These are phyloP conservation scores for Talaromyces funiculosus DNA, from an alignment of 2,329 filamentous ascomycete genomes.

Conservation along the genomic window DNA sequence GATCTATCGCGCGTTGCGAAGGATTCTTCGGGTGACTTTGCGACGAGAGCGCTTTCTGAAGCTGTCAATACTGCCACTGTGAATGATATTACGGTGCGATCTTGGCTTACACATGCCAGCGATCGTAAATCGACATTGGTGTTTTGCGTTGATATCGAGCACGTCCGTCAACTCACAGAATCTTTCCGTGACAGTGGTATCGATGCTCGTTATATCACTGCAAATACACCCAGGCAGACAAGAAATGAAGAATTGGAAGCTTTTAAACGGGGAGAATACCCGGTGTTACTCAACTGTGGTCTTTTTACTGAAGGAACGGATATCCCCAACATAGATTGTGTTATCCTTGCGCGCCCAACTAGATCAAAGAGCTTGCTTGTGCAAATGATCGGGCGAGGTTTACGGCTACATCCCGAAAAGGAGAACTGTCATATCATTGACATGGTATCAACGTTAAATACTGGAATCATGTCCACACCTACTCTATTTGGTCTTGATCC, in stretches of 20 bases:
- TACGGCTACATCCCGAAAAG: slow-evolving; percentile 77
- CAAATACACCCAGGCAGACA: slow-evolving; percentile 65
- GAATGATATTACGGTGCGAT: slow-evolving; percentile 78
- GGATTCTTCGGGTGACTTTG: slow-evolving; percentile 69
- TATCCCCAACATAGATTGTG: slow-evolving; percentile 94
- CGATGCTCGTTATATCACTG: slow-evolving; percentile 81
- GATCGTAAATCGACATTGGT: slow-evolving; percentile 78
- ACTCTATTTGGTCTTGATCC: slow-evolving; percentile 92
- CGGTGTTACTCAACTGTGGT: slow-evolving; percentile 87
- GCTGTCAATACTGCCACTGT: slow-evolving; percentile 75
- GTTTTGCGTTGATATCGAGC: slow-evolving; percentile 86
- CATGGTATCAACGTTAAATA: slow-evolving; percentile 80
- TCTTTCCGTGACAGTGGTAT: slow-evolving; percentile 72
- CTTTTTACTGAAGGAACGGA: slow-evolving; percentile 97
- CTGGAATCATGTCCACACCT: slow-evolving; percentile 82
- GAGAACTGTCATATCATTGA: slow-evolving; percentile 91
- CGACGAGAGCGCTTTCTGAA: slow-evolving; percentile 66
- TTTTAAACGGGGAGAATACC: slow-evolving; percentile 72
- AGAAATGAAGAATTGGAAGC: slow-evolving; percentile 65
- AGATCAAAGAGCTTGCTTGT: slow-evolving; percentile 87
- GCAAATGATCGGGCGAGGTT: slow-evolving; percentile 95
- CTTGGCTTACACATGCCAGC: slow-evolving; percentile 73
- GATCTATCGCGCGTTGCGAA: slow-evolving; percentile 68
- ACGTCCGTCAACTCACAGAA: slow-evolving; percentile 68
- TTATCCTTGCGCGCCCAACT: slow-evolving; percentile 81